Evolutionary conservation across 1,284 basidiomycete species (phyloP), one percentile per base, ranked within the genome.

Genomic region (Cryptococcus sp.): DNA sequence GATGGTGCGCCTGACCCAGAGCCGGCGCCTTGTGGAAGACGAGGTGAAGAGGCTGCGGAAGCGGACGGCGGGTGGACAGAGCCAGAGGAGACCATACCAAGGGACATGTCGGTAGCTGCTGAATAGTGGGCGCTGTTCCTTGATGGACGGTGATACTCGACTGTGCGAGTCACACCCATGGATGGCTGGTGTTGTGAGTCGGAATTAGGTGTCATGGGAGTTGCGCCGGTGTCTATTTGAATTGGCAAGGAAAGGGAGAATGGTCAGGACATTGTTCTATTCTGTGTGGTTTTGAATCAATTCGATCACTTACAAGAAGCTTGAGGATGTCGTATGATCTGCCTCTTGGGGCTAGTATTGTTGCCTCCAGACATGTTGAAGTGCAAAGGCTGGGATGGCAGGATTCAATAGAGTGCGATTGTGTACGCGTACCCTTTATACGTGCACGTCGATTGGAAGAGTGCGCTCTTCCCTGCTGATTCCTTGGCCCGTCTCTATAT

Each of bases 291-390:
- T 40, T 52, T n/a, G 23, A 19, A 29, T 10, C 7, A 5, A 34
- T 37, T 41, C 49, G 48, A n/a, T 16, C 20, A 72, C 76, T 68
- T 49, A 78, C 76, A 77, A 40, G 67, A 64, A 20, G 67, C 62
- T 52, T 78, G 77, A 11, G 77, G 77, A 70, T 78, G 77, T 45
- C 72, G 26, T 29, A 29, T 68, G 37, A 78, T 78, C 50, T 75
- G 70, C 51, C 65, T 64, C 57, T 74, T 74, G 3, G 74, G 74
- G 57, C 68, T 71, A 20, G 71, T 74, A 48, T 69, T 69, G 26
- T 10, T 29, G 54, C 61, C 59, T 22, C 62, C 61, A 45, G 70
- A 67, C 67, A 71, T 73, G 54, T n/a, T 38, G 46, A 7, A 16
- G 20, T 25, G 46, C 46, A 19, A 16, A 25, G 26, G 26, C 4